These are phyloP conservation scores for Fusarium coicis DNA, from an alignment of 2,329 filamentous ascomycete genomes.

Conservation along the genomic window DNA sequence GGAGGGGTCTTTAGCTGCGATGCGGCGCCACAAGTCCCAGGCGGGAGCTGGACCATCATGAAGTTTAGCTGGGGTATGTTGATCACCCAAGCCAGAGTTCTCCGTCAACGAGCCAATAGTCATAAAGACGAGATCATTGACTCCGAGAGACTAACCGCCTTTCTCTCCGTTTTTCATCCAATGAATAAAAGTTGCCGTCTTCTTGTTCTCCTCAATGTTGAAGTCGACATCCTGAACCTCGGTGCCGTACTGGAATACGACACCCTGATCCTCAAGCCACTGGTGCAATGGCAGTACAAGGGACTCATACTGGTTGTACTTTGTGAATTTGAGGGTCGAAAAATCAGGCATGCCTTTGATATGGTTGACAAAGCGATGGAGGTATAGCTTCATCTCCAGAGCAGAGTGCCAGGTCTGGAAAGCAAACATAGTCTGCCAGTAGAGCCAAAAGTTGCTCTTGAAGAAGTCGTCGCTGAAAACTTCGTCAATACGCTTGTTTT, in stretches of 20 bases:
- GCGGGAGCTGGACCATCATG: constrained; percentile 3
- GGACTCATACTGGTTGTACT: constrained; percentile 2
- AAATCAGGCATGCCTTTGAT: constrained; percentile 6
- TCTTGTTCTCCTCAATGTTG: neutral
- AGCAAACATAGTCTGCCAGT: constrained; percentile 12
- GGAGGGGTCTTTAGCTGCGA: neutral
- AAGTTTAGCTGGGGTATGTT: neutral
- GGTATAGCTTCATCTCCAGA: neutral
- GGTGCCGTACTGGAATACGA: neutral
- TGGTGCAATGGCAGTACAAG: neutral
- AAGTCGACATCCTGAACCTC: neutral
- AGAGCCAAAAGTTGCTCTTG: constrained; percentile 4
- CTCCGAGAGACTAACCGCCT: neutral
- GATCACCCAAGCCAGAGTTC: neutral
- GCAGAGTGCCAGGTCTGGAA: constrained; percentile 2
- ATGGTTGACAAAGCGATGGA: constrained; percentile 5
- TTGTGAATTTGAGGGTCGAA: constrained; percentile 1
- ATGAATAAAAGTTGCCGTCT: neutral
- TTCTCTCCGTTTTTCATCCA: neutral
- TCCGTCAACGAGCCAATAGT: constrained; percentile 3
- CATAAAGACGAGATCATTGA: neutral
- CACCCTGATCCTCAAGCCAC: neutral
- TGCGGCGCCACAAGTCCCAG: constrained; percentile 5
- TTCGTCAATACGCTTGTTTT: neutral
- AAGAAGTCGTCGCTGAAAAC: neutral